Evolutionary conservation across 805 yeast genomes (phyloP), one percentile per base, ranked within the genome.

Genomic region (Saturnispora silvae): DNA sequence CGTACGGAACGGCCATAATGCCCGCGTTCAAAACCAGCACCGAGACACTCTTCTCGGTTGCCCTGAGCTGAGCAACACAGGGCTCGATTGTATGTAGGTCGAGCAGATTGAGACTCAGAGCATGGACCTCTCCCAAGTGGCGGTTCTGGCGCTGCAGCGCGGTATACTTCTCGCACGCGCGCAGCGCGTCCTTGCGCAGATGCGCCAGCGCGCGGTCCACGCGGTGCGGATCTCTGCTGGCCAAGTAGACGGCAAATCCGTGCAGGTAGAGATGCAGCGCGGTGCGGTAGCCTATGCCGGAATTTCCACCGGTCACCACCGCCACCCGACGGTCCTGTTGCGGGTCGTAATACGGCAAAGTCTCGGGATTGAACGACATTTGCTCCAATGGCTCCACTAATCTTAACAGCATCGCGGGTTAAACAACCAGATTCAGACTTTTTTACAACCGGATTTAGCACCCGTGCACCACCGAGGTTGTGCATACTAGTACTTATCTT

Each of bases 271-370:
- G 64, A 49, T 82, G 87, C 18, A 82, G 61, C 7, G 75, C 83
- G 0, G 87, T 77, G 52, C 66, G 80, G 64, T 71, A 83, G 9
- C 95, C 95, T 15, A 81, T 71, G 0, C 94, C 95, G 39, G 80
- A 70, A 48, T 77, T 81, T 5, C 92, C 94, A 2, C 94, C 94
- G 0, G 92, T 78, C 22, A 84, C 74, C 5, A 84, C 60, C 2
- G 83, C 86, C 4, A 81, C 76, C 40, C 75, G 67, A 31, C 82
- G 64, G 20, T 69, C 72, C 3, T 44, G 43, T 1, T 46, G 43
- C 0, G 86, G 86, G 46, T 81, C 63, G 45, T 63, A 57, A 54
- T 76, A 81, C 0, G 92, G 87, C 20, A 77, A 57, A 2, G 59
- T 43, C 33, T 67, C 67, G 5, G 80, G 76, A 45, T 68, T 42